A percentile compares a stretch with the other conserved stretches of the same genome.
phyloP scores from a whole-genome alignment of 2,329 filamentous ascomycete genomes.

The Botryosphaeria agaves region DNA sequence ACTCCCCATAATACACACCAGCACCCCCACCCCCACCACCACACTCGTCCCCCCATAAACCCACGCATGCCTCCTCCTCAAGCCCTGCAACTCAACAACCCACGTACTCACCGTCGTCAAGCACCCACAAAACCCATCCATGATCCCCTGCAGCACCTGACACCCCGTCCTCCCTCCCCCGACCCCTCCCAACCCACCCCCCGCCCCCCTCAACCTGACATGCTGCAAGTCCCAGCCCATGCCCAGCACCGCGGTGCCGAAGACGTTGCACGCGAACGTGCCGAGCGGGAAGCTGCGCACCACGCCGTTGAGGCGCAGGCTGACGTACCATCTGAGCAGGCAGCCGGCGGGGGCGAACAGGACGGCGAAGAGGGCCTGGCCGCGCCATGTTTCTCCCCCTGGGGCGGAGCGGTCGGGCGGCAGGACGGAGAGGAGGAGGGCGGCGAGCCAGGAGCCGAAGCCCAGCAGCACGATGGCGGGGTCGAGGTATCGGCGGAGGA shows the following conservation, averaged over 20 bases:
- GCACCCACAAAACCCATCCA: slow-evolving; percentile 30
- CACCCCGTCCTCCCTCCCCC: slow-evolving; percentile 24
- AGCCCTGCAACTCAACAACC: slow-evolving; percentile 24
- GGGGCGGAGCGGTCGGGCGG: slow-evolving; percentile 37
- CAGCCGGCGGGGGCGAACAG: slow-evolving; percentile 74
- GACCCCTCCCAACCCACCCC: slow-evolving; percentile 15
- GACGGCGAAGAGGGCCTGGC: slow-evolving; percentile 55
- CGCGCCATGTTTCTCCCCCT: slow-evolving; percentile 49
- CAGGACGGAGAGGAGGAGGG: slow-evolving; percentile 52
- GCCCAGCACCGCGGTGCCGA: slow-evolving; percentile 57
- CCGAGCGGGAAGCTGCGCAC: slow-evolving; percentile 59
- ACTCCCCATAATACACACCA: slow-evolving; percentile 60
- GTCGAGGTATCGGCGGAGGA: slow-evolving; percentile 46
- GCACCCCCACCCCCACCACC: slow-evolving; percentile 34
- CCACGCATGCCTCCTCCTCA: slow-evolving; percentile 41
- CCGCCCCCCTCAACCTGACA: slow-evolving; percentile 15
- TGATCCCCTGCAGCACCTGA: slow-evolving; percentile 27
- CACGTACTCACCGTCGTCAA: slow-evolving; percentile 31
- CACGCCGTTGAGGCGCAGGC: slow-evolving; percentile 51
- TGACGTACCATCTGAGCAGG: slow-evolving; percentile 55
- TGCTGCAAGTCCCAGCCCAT: slow-evolving; percentile 70
- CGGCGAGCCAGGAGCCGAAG: slow-evolving; percentile 61
- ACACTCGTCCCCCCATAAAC: slow-evolving; percentile 49
- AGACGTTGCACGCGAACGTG: slow-evolving; percentile 67
- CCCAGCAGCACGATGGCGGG: slow-evolving; percentile 45